A percentile compares a stretch with the other conserved stretches of the same genome.
Conservation (phyloP, 208 protist genomes). For the Naegleria gruberi region DNA sequence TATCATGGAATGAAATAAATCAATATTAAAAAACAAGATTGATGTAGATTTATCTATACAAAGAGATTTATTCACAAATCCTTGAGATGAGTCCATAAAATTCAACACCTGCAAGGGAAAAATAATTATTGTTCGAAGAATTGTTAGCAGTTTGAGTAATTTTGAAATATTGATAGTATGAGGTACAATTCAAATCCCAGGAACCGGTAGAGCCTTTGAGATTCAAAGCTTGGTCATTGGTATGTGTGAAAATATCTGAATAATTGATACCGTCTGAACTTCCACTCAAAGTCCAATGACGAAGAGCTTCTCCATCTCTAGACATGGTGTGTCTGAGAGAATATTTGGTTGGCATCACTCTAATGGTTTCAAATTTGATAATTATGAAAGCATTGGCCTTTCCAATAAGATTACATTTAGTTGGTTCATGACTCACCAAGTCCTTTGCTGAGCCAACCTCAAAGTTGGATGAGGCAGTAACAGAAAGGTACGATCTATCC, state of each 20-base stretch:
- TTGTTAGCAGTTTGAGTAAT: neutral
- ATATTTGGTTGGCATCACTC: neutral
- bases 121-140: neutral
- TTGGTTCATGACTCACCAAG: neutral
- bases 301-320: neutral
- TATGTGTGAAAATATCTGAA: neutral
- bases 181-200: neutral
- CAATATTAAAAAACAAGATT: no score
- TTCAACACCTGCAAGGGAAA: neutral
- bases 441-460: neutral
- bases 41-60: no score
- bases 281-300: neutral
- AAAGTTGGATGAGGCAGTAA: neutral
- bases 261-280: neutral
- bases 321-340: neutral
- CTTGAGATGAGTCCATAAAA: neutral
- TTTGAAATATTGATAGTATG: neutral
- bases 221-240: neutral
- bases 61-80: neutral
- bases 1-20: no score
- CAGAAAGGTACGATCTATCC: neutral
- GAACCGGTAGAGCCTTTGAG: neutral
- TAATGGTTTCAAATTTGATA: neutral
- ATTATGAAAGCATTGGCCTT: neutral
- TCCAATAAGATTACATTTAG: neutral